phyloP scores from a whole-genome alignment of 805 yeast species.

The Kluyveromyces wickerhamii region DNA sequence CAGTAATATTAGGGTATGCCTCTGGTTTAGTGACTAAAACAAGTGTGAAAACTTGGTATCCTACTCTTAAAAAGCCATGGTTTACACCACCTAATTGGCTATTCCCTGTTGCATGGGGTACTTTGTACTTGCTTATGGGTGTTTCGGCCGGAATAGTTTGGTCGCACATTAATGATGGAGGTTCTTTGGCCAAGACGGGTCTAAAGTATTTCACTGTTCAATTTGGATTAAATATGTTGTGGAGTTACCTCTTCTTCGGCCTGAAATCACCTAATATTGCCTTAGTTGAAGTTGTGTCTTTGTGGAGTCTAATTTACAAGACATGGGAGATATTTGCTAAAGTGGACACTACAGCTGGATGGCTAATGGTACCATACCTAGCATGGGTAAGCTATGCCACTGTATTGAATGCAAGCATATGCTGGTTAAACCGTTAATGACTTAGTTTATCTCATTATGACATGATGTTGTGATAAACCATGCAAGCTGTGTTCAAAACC shows the following conservation, averaged over 20 bases:
- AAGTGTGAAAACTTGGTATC: conserved; percentile 5
- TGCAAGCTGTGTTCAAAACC: no score
- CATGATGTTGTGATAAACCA: no score
- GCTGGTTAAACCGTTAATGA: conserved; percentile 3
- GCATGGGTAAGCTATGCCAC: conserved; percentile 3
- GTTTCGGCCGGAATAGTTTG: conserved; percentile 2
- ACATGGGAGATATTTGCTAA: conserved; percentile 1
- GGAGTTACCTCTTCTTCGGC: conserved; percentile 5
- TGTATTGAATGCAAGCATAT: conserved; percentile 5
- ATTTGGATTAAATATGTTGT: conserved; percentile 4
- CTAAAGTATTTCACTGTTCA: conserved; percentile 2
- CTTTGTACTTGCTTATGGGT: conserved; percentile 4
- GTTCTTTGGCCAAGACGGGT: neutral
- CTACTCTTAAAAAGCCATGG: conserved; percentile 4
- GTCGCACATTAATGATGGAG: neutral
- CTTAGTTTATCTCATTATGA: no score
- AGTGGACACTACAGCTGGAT: conserved; percentile 2
- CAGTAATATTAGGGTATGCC: neutral
- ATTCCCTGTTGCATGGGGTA: conserved; percentile 4
- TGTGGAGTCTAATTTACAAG: conserved; percentile 3
- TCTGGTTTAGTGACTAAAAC: conserved; percentile 5
- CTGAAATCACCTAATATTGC: conserved; percentile 1
- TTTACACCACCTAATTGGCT: conserved; percentile 4
- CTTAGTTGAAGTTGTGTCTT: neutral
- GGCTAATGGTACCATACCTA: conserved; percentile 6